phyloP scores from a whole-genome alignment of 2,329 filamentous ascomycete genomes.

The Hymenoscyphus albidus region DNA sequence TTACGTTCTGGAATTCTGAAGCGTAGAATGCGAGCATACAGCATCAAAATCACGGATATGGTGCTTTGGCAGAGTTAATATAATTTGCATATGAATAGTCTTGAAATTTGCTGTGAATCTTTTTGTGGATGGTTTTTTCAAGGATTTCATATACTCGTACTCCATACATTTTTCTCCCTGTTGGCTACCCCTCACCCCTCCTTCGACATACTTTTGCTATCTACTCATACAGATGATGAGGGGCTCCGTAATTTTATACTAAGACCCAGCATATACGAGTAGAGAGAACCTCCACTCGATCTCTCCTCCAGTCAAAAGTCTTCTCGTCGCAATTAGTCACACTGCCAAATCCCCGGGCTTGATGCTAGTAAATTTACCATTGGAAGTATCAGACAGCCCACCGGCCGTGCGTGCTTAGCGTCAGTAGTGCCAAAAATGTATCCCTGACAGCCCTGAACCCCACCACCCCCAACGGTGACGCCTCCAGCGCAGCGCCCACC shows the following conservation, averaged over 20 bases:
- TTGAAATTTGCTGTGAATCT: background rate
- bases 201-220: too few species aligned
- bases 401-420: background rate
- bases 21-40: conserved; percentile 12
- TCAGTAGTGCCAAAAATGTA: background rate
- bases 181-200: too few species aligned
- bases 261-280: background rate
- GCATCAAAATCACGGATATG: background rate
- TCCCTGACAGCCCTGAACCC: background rate
- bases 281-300: background rate
- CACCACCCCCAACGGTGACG: too few species aligned
- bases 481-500: background rate
- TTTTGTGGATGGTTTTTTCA: too few species aligned
- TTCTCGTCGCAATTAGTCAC: background rate
- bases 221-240: too few species aligned
- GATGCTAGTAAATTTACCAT: background rate
- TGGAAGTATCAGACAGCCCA: background rate
- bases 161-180: too few species aligned
- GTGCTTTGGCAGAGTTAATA: background rate
- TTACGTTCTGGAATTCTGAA: conserved; percentile 17
- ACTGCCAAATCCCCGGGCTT: background rate
- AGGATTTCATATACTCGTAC: too few species aligned
- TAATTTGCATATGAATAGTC: background rate
- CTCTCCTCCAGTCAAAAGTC: background rate
- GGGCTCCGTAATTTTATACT: too few species aligned